A percentile compares a stretch with the other conserved stretches of the same genome.
Conservation (phyloP, 805 yeast genomes). For the Candida palmyrensis region DNA sequence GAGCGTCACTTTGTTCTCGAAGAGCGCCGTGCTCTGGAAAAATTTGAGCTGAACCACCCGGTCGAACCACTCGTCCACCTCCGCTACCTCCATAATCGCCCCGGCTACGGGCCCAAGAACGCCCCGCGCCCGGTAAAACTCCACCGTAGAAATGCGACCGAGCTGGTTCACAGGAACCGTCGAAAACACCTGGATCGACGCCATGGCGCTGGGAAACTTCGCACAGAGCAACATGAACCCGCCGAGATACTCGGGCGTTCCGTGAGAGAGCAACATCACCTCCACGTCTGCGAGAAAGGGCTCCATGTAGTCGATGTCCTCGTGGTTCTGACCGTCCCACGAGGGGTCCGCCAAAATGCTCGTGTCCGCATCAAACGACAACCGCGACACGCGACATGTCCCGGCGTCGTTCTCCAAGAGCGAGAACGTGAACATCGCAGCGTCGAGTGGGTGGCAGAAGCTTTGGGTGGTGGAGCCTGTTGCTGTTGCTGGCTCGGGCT, state of each 20-base stretch:
- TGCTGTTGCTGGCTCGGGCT: no score
- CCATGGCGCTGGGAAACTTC: slow-evolving; percentile 49
- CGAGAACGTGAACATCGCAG: slow-evolving; percentile 32
- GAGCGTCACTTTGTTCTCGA: slow-evolving; percentile 60
- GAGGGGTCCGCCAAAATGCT: slow-evolving; percentile 67
- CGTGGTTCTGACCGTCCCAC: slow-evolving; percentile 54
- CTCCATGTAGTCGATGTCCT: slow-evolving; percentile 30
- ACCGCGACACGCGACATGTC: slow-evolving; percentile 42
- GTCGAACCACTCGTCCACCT: slow-evolving; percentile 79
- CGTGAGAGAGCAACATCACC: slow-evolving; percentile 77
- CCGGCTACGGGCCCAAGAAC: slow-evolving; percentile 64
- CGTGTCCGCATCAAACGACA: slow-evolving; percentile 52
- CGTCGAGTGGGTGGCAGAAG: no score
- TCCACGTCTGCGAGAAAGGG: slow-evolving; percentile 44
- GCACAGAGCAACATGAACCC: slow-evolving; percentile 67
- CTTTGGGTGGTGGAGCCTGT: no score
- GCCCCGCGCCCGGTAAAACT: slow-evolving; percentile 68
- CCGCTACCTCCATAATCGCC: slow-evolving; percentile 58
- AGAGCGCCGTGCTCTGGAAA: slow-evolving; percentile 64
- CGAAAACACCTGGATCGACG: slow-evolving; percentile 72
- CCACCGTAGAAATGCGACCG: slow-evolving; percentile 84
- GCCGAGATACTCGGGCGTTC: slow-evolving; percentile 74
- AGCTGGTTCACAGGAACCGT: slow-evolving; percentile 86
- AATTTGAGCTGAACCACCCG: slow-evolving; percentile 64
- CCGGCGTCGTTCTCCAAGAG: slow-evolving; percentile 19